Evolutionary conservation across 108 stramenopile species (phyloP), one percentile per base, ranked within the genome.

Genomic region (Parietichytrium sp.): DNA sequence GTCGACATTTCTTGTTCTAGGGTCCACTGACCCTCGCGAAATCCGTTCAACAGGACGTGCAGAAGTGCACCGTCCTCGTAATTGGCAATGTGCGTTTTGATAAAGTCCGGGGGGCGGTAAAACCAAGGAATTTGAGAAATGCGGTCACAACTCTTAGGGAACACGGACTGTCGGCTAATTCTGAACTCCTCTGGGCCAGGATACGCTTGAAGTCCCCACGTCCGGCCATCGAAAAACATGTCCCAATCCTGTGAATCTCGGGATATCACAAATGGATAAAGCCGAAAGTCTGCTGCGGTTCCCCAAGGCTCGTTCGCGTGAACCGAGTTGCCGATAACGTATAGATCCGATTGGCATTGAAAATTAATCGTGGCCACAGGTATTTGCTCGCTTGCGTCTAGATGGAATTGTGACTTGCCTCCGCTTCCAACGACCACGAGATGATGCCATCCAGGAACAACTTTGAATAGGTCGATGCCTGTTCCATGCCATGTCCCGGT

Each of bases 191-290:
- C n/a, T n/a, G n/a, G n/a, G n/a, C n/a, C n/a, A n/a, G 54, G 54
- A 15, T 54, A 72, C 10, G 38, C 36, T 13, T 72, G 15, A n/a
- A 38, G 20, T 8, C 61, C 61, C 61, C 61, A 72, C 8, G 20
- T 72, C 20, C 61, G 61, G 6, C 20, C 42, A 45, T 72, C 61
- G 6, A 72, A 33, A 72, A 33, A 72, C 8, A 25, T 10, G 20
- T 72, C 61, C 61, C 61, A 72, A 7, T 16, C 6, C 16, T 38
- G 61, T 27, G 61, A n/a, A 27, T 72, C 61, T 6, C 33, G 10
- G 8, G 20, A 33, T n/a, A 72, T n/a, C 13, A 42, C 61, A 72
- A 72, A 72, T 16, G 61, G 61, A 72, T 72, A 72, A 31, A 72
- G 23, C 10, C 61, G 61, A 72, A 72, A 45, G 2, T 72, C 61